Evolutionary conservation across 1,284 basidiomycete species (phyloP).

Genomic region (Leccinum fuscescens): DNA sequence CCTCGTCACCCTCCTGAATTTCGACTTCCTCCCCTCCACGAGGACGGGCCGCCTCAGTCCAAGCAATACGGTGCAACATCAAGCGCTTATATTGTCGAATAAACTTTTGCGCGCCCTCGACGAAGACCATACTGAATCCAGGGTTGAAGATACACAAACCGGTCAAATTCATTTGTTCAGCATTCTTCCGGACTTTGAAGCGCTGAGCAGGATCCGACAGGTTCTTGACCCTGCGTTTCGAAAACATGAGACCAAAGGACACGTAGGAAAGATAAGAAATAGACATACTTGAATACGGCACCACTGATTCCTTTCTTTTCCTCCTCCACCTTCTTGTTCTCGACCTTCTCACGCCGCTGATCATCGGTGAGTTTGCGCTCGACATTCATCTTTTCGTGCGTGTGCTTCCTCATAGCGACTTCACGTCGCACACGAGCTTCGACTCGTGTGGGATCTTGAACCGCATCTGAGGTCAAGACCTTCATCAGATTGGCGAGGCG

Average conservation of each 20-base stretch:
- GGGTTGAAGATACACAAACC: slow-evolving; percentile 91
- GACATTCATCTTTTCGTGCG: slow-evolving; percentile 91
- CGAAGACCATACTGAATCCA: slow-evolving; percentile 85
- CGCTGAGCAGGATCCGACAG: slow-evolving; percentile 91
- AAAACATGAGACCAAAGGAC: slow-evolving; percentile 1
- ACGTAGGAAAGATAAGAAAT: background rate
- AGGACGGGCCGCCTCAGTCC: slow-evolving; percentile 89
- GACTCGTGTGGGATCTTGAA: slow-evolving; percentile 96
- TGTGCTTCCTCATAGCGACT: slow-evolving; percentile 85
- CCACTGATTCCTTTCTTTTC: slow-evolving; percentile 87
- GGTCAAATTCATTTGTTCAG: slow-evolving; percentile 85
- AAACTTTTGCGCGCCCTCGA: slow-evolving; percentile 88
- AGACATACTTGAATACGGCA: slow-evolving; percentile 84
- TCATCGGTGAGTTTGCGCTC: slow-evolving; percentile 92
- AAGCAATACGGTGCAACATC: slow-evolving; percentile 87
- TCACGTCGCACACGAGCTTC: slow-evolving; percentile 93
- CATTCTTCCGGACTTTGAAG: slow-evolving; percentile 96
- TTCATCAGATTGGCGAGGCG: slow-evolving; percentile 97
- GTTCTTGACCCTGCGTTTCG: slow-evolving; percentile 67
- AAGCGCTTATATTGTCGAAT: slow-evolving; percentile 88
- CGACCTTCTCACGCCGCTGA: slow-evolving; percentile 82
- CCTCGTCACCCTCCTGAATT: slow-evolving; percentile 52
- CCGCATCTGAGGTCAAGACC: slow-evolving; percentile 93
- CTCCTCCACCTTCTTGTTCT: slow-evolving; percentile 80
- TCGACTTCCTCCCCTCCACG: slow-evolving; percentile 70